Evolutionary conservation across 192 early-diverging fungal genomes (phyloP).

Genomic region (Linnemannia schmuckeri): DNA sequence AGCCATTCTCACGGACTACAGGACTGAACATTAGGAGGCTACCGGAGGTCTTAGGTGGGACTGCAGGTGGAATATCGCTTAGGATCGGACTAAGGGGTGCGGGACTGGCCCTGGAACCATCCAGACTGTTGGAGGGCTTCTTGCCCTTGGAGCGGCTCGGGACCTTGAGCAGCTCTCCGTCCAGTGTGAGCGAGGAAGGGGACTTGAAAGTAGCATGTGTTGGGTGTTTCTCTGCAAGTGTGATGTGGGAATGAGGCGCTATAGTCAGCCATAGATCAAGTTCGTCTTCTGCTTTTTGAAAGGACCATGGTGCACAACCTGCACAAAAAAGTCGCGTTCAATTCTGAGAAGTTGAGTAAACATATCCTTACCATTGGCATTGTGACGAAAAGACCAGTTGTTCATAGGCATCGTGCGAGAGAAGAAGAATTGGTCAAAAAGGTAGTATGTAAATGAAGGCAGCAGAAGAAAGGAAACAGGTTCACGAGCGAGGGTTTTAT

Average conservation of each 20-base stretch:
- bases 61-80: background rate
- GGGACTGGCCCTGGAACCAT: background rate
- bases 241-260: too few relatives aligned
- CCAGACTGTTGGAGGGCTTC: background rate
- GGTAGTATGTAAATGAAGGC: background rate
- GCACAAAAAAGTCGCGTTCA: too few relatives aligned
- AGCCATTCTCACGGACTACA: background rate
- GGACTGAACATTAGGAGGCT: background rate
- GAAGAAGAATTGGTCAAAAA: background rate
- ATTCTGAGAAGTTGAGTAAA: background rate
- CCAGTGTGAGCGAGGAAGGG: background rate
- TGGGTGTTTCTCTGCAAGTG: background rate
- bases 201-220: background rate
- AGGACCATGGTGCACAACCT: too few relatives aligned
- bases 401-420: background rate
- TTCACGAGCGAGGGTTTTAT: background rate
- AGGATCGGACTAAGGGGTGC: background rate
- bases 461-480: background rate
- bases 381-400: constrained; percentile 1
- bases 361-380: background rate
- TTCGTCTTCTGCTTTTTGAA: too few relatives aligned
- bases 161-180: background rate
- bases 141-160: background rate
- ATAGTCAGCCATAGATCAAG: too few relatives aligned
- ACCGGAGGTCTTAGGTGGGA: background rate